These are phyloP conservation scores for Cryoendolithus antarcticus DNA, from an alignment of 2,329 filamentous ascomycete species.

Conservation along the genomic window DNA sequence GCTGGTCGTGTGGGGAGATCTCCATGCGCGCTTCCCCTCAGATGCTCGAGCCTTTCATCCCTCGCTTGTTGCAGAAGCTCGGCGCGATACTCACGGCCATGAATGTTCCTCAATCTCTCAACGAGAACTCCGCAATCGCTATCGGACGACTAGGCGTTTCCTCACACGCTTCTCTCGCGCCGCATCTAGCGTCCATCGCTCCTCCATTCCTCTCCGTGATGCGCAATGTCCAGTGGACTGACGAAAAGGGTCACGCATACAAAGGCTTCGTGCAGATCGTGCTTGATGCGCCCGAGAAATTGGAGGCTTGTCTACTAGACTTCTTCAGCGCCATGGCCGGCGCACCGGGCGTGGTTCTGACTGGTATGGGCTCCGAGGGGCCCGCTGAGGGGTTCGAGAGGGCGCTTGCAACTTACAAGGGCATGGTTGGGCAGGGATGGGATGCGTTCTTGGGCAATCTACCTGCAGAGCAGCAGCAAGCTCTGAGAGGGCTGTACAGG, in stretches of 20 bases:
- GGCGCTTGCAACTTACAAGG: constrained; percentile 42
- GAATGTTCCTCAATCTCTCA: constrained; percentile 72
- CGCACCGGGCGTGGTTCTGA: constrained; percentile 47
- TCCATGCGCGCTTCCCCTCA: constrained; percentile 62
- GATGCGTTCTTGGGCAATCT: constrained; percentile 38
- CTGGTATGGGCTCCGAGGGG: constrained; percentile 48
- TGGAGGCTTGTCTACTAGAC: constrained; percentile 71
- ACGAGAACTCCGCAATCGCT: constrained; percentile 89
- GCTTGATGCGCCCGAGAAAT: constrained; percentile 74
- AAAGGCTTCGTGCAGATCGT: constrained; percentile 81
- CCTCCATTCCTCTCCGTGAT: constrained; percentile 71
- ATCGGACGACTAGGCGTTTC: constrained; percentile 76
- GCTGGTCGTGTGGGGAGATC: constrained; percentile 92
- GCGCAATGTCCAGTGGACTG: constrained; percentile 71
- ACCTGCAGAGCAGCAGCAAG: constrained; percentile 30
- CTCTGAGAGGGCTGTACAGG: constrained; percentile 31
- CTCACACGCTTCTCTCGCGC: constrained; percentile 63
- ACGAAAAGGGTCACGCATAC: constrained; percentile 90
- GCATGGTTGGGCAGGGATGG: constrained; percentile 41
- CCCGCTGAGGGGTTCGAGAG: constrained; percentile 59
- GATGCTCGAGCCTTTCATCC: constrained; percentile 64
- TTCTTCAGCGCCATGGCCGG: constrained; percentile 77
- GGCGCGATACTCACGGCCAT: constrained; percentile 75
- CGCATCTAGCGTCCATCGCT: constrained; percentile 68
- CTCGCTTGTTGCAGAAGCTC: constrained; percentile 63